A percentile compares a stretch with the other conserved stretches of the same genome.
Evolutionary conservation across 306 rosid genomes (phyloP).

Genomic region (Malus sylvestris): DNA sequence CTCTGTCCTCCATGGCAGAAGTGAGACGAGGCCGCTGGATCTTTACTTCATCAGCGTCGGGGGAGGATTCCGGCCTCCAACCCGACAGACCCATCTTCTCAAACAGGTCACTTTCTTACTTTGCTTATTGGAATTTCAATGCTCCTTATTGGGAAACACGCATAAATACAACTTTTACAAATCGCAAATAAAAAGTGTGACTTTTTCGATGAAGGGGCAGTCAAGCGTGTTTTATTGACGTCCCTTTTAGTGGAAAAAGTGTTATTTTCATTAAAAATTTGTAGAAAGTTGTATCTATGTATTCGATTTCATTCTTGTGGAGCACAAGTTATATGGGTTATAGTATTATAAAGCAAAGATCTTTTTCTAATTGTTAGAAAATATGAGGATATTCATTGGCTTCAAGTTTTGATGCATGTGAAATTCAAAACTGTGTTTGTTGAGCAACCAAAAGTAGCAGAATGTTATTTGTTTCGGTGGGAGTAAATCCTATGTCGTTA

Average conservation of each 20-base stretch:
- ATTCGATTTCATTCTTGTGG: too few relatives aligned
- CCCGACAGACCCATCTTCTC: slow-evolving; percentile 47
- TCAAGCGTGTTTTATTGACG: too few relatives aligned
- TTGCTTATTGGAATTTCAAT: neutral
- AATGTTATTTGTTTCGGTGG: neutral
- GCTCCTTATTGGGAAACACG: neutral
- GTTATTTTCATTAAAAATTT: too few relatives aligned
- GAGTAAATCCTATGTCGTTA: neutral
- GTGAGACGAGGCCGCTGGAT: slow-evolving; percentile 23
- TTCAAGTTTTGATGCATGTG: neutral
- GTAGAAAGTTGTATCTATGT: too few relatives aligned
- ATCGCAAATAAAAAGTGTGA: too few relatives aligned
- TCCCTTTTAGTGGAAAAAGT: too few relatives aligned
- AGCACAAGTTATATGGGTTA: neutral
- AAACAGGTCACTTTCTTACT: slow-evolving; percentile 20
- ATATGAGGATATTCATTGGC: neutral
- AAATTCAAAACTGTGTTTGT: neutral
- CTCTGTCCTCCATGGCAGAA: neutral
- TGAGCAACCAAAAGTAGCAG: neutral
- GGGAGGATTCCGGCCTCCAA: slow-evolving; percentile 52
- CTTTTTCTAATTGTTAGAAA: neutral
- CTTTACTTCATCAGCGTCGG: slow-evolving; percentile 43
- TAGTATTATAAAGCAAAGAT: neutral
- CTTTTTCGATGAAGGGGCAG: too few relatives aligned
- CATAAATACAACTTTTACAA: too few relatives aligned